These are phyloP conservation scores for Globisporangium apiculatum DNA, from an alignment of 352 stramenopile species.

Conservation along the genomic window DNA sequence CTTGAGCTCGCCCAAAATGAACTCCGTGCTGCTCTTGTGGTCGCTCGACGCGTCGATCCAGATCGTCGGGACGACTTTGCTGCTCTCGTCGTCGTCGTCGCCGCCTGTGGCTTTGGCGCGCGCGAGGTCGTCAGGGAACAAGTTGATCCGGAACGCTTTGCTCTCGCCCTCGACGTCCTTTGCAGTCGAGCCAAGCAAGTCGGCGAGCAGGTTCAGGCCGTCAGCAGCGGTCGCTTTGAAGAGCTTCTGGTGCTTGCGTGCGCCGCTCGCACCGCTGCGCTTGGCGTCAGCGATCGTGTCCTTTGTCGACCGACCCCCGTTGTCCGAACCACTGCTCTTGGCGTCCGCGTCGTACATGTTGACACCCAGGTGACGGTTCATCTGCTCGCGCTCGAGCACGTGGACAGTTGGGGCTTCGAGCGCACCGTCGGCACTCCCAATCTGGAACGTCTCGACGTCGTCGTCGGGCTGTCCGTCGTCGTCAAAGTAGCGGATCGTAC, in stretches of 20 bases:
- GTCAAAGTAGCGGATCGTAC: slow-evolving; percentile 63
- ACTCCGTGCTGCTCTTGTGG: slow-evolving; percentile 40
- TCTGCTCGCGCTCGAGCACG: slow-evolving; percentile 54
- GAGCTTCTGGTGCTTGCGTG: slow-evolving; percentile 39
- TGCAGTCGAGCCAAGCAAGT: slow-evolving; percentile 60
- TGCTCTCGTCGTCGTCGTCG: slow-evolving; percentile 48
- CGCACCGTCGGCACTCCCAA: slow-evolving; percentile 43
- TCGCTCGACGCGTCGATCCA: slow-evolving; percentile 78
- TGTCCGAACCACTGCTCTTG: slow-evolving; percentile 19
- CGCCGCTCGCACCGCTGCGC: slow-evolving; percentile 24
- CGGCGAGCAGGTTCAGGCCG: slow-evolving; percentile 81
- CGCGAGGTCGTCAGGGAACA: slow-evolving; percentile 59
- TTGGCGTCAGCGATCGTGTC: slow-evolving; percentile 67
- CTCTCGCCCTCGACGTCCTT: slow-evolving; percentile 42
- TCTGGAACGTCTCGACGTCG: slow-evolving; percentile 49
- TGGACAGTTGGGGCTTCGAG: slow-evolving; percentile 39
- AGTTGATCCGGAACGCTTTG: slow-evolving; percentile 67
- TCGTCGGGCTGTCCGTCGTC: slow-evolving; percentile 50
- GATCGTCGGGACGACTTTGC: slow-evolving; percentile 64
- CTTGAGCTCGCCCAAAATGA: slow-evolving; percentile 58
- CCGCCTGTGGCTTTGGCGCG: slow-evolving; percentile 22
- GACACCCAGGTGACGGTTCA: slow-evolving; percentile 50
- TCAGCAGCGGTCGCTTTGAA: slow-evolving; percentile 76
- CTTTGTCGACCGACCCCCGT: slow-evolving; percentile 31
- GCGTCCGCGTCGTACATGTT: slow-evolving; percentile 85